Evolutionary conservation across 192 early-diverging fungal genomes (phyloP), one percentile per base, ranked within the genome.

Genomic region (Coemansia sp.): DNA sequence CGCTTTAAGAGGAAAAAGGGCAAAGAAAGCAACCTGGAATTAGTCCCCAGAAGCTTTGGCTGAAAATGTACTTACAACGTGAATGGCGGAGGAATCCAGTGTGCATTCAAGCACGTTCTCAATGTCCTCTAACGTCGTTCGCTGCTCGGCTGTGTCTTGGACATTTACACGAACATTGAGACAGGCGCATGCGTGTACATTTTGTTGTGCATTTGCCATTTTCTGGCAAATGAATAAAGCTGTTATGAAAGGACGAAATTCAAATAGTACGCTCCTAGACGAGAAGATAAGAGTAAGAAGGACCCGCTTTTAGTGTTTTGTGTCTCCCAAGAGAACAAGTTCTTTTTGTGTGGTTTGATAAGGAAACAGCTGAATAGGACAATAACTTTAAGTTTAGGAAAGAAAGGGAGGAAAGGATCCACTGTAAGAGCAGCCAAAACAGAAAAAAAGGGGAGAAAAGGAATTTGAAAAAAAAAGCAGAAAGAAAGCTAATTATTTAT

Each of bases 111-210:
- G 79, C 25, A 82, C 71, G 17, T 76, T 54, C 14, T 53, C 46
- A 49, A 73, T 82, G 60, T 82, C 75, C 22, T 82, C 79, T 7
- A 82, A 48, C 7, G 70, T 51, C 12, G 71, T 66, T 41, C 71
- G 74, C 39, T 68, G 19, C 11, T 70, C 68, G 7, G 64, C 71
- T 14, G 60, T 69, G 14, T 55, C 37, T 17, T 65, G 61, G 6
- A 67, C 75, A 55, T 74, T 55, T 37, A 71, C 64, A 14, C 79
- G 67, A 19, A 82, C 65, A 56, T 82, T 82, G 50, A 82, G 71
- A 45, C 79, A 82, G n/a, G 49, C 45, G 50, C 79, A 82, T 11
- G 64, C 71, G 64, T 49, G 67, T 58, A 56, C 44, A 4, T 61
- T 12, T 43, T 54, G 25, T 25, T 25, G 44, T 32, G 63, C 25